These are phyloP conservation scores for Yamadazyma buinensis DNA, from an alignment of 1,139 yeast species.

Conservation along the genomic window DNA sequence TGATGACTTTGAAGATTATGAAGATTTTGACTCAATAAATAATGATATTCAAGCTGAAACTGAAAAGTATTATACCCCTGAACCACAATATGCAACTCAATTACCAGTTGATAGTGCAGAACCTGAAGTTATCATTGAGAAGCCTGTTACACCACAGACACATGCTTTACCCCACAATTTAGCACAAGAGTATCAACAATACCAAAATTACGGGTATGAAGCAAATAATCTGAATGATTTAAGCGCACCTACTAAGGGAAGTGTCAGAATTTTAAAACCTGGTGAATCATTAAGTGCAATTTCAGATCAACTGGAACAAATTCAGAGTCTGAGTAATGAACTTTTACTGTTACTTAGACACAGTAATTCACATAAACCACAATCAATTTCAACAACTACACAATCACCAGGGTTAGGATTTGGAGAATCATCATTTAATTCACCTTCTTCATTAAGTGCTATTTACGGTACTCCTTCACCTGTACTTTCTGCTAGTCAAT, in stretches of 20 bases:
- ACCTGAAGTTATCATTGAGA: no score
- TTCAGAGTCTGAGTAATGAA: conserved; percentile 10
- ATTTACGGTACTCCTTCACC: conserved; percentile 8
- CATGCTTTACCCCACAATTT: no score
- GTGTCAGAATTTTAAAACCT: conserved; percentile 26
- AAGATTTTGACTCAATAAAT: conserved; percentile 25
- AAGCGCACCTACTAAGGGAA: conserved; percentile 6
- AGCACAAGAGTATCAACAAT: no score
- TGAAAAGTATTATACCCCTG: conserved; percentile 7
- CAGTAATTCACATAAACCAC: conserved; percentile 5
- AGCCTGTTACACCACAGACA: no score
- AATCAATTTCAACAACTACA: no score
- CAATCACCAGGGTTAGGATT: no score
- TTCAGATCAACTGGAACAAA: no score
- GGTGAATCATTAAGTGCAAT: conserved; percentile 21
- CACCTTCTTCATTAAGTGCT: conserved; percentile 5
- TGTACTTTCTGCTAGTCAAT: background rate
- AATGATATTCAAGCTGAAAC: conserved; percentile 16
- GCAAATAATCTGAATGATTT: background rate
- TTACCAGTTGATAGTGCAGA: no score
- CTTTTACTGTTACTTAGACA: conserved; percentile 15
- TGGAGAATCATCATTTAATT: background rate
- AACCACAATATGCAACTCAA: background rate
- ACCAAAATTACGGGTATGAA: conserved; percentile 1
- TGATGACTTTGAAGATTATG: conserved; percentile 37